Evolutionary conservation across 345 rosid species (phyloP).

Genomic region (Eucalyptus pauciflora): DNA sequence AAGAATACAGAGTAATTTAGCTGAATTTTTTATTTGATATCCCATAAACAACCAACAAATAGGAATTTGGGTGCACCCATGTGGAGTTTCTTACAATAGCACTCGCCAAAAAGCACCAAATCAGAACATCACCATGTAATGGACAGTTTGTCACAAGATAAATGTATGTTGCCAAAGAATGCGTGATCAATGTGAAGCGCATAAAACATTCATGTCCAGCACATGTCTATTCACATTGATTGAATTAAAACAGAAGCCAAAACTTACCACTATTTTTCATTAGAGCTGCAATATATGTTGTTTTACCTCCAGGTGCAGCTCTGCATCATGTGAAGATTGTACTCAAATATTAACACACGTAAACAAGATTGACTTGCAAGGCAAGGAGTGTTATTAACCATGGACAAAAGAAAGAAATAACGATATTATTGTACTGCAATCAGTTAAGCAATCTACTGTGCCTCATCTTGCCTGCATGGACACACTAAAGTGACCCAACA

Average conservation of each 20-base stretch:
- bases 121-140: neutral
- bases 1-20: neutral
- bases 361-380: neutral
- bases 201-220: neutral
- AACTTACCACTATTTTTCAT: conserved; percentile 58
- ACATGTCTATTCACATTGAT: neutral
- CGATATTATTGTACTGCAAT: neutral
- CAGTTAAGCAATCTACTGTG: neutral
- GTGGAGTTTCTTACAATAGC: neutral
- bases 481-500: neutral
- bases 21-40: neutral
- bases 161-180: neutral
- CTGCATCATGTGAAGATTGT: conserved; percentile 26
- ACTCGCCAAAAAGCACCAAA: neutral
- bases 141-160: neutral
- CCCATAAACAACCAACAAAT: neutral
- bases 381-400: neutral
- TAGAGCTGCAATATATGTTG: conserved; percentile 35
- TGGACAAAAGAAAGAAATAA: neutral
- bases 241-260: neutral
- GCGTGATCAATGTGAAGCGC: neutral
- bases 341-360: neutral
- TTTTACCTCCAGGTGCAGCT: conserved; percentile 85
- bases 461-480: neutral
- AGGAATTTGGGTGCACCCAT: neutral